Conservation (phyloP, 345 rosid genomes). For the Populus nigra region DNA sequence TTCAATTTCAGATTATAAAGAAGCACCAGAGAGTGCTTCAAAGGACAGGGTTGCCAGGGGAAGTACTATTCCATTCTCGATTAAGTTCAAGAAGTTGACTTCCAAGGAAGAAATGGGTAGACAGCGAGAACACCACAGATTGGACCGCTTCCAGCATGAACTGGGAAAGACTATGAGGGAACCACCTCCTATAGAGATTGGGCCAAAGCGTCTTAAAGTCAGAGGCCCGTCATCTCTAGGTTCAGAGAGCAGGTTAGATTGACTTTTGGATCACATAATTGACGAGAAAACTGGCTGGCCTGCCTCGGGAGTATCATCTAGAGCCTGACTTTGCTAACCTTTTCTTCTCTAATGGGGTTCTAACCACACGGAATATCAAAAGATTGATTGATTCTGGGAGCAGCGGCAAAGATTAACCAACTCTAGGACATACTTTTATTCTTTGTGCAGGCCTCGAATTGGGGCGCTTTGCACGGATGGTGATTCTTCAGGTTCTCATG, state of each 20-base stretch:
- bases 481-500: constrained; percentile 55
- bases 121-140: constrained; percentile 32
- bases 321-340: constrained; percentile 50
- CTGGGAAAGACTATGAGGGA: constrained; percentile 38
- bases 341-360: constrained; percentile 49
- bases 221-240: constrained; percentile 52
- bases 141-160: constrained; percentile 29
- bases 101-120: constrained; percentile 34
- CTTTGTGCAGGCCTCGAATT: constrained; percentile 55
- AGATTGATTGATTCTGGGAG: constrained; percentile 44
- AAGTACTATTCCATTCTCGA: constrained; percentile 40
- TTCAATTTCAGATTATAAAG: constrained; percentile 24
- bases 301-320: constrained; percentile 29
- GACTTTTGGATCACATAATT: constrained; percentile 24
- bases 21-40: constrained; percentile 24
- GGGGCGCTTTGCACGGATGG: constrained; percentile 35
- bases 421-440: constrained; percentile 44
- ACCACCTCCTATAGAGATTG: constrained; percentile 41
- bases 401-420: constrained; percentile 44
- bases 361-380: constrained; percentile 40
- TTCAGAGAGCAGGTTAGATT: constrained; percentile 42
- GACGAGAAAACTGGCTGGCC: constrained; percentile 25
- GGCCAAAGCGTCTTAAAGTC: constrained; percentile 67
- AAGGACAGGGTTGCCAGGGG: constrained; percentile 39
- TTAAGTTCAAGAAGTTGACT: constrained; percentile 44